phyloP scores from a whole-genome alignment of 108 stramenopile genomes.

The Stephanodiscus triporus region DNA sequence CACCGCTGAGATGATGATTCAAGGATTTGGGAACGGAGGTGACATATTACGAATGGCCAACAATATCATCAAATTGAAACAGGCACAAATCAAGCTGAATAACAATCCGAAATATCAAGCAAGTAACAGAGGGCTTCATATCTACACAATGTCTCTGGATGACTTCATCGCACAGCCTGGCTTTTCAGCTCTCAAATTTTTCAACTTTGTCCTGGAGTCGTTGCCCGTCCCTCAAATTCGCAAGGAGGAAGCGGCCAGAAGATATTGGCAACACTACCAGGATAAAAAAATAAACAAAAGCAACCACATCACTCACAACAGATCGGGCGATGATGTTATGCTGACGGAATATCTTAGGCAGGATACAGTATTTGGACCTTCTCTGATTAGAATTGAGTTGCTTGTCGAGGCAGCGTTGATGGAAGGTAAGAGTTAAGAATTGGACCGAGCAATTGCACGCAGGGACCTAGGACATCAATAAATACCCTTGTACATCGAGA shows the following conservation, averaged over 20 bases:
- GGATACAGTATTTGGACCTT: constrained; percentile 24
- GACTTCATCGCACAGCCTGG: constrained; percentile 23
- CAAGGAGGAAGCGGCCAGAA: constrained; percentile 9
- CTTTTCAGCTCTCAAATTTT: constrained; percentile 11
- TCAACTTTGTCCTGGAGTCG: constrained; percentile 19
- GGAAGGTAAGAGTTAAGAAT: neutral
- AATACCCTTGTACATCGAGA: too few species aligned
- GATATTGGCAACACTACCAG: constrained; percentile 13
- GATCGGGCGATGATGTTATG: neutral
- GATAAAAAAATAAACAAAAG: neutral
- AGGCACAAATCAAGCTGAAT: constrained; percentile 15
- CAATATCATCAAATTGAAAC: constrained; percentile 34
- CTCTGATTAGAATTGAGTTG: constrained; percentile 21
- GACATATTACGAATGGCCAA: constrained; percentile 32
- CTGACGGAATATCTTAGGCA: constrained; percentile 18
- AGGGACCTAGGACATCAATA: too few species aligned
- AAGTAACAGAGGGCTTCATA: constrained; percentile 15
- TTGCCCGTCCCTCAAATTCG: neutral
- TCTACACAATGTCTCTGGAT: constrained; percentile 30
- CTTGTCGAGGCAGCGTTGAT: constrained; percentile 15
- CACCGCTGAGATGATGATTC: constrained; percentile 24
- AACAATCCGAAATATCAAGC: neutral
- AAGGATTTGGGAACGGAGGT: constrained; percentile 32
- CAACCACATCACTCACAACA: constrained; percentile 21
- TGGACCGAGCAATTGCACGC: neutral